Evolutionary conservation across 805 yeast species (phyloP), one percentile per base, ranked within the genome.

Genomic region (Helenozyma baotianmanensis): DNA sequence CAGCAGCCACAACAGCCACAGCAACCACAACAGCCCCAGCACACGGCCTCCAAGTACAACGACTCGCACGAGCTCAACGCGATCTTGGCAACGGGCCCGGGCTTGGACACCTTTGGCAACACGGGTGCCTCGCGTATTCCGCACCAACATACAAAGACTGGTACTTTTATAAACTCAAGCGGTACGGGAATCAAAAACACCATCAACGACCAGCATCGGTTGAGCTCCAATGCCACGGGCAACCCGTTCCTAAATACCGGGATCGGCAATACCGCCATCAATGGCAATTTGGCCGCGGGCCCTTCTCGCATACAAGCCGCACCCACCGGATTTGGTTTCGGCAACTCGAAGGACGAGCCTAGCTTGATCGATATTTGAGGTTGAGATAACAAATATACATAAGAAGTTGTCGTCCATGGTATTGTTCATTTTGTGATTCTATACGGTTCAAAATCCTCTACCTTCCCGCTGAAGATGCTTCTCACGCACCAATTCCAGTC

Each of bases 271-370:
- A 47, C 38, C 32, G 40, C 32, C 50, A 42, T 46, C n/a, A n/a
- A n/a, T n/a, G 37, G 32, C 50, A 43, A 24, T 50, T 37, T 25
- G 32, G 31, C 47, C 16, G 30, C 35, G 12, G 32, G 68, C 84
- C 70, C 64, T 29, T 17, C 19, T 6, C 72, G 45, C 25, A 53
- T 87, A 39, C 77, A 81, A 30, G 89, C 95, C 5, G 79, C 92
- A 3, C 80, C 83, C 51, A 89, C 97, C 2, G 97, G 97, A 2
- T 88, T 78, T 53, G 97, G 97, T 1, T 89, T 89, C 60, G 97
- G 97, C 30, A 89, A 88, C 47, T 86, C 64, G 14, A 57, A 80
- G 42, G 70, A 63, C 38, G 70, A 68, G 21, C 71, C 70, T 7
- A 67, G 72, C 43, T 64, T 68, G 54, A 68, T 68, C 48, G 74